A percentile compares a stretch with the other conserved stretches of the same genome.
Evolutionary conservation across 192 early-diverging fungal species (phyloP).

Genomic region (Hyaloraphidium curvatum): DNA sequence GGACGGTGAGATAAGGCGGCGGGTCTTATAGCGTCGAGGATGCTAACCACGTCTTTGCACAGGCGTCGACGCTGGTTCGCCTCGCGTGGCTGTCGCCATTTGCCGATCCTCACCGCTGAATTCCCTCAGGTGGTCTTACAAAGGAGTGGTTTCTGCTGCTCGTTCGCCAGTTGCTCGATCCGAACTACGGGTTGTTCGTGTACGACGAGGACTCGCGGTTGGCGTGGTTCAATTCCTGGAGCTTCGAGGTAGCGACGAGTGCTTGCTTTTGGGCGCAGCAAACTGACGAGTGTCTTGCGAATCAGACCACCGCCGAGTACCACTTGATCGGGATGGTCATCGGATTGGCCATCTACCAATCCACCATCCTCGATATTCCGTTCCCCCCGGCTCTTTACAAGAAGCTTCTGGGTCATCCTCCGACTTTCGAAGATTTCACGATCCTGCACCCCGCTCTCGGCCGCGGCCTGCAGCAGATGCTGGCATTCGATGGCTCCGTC

Average conservation of each 20-base stretch:
- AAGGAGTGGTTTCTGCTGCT: constrained; percentile 89
- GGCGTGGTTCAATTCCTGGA: constrained; percentile 51
- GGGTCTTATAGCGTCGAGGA: background rate
- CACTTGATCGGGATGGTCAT: constrained; percentile 71
- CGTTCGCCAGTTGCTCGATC: constrained; percentile 70
- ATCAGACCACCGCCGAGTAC: constrained; percentile 49
- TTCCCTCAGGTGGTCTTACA: constrained; percentile 84
- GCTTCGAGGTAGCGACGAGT: constrained; percentile 19
- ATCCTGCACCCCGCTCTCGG: constrained; percentile 55
- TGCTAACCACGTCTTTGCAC: background rate
- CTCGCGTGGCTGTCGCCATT: constrained; percentile 35
- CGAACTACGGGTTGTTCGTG: constrained; percentile 62
- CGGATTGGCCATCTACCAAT: constrained; percentile 83
- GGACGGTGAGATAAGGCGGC: background rate
- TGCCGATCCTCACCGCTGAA: too few species aligned
- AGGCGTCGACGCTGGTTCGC: background rate
- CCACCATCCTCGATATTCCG: constrained; percentile 76
- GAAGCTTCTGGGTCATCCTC: constrained; percentile 51
- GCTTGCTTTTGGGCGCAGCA: constrained; percentile 7
- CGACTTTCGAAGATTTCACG: constrained; percentile 50
- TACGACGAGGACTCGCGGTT: constrained; percentile 64
- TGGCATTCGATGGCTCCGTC: too few species aligned
- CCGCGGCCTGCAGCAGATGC: constrained; percentile 54
- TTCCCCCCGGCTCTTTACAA: constrained; percentile 72
- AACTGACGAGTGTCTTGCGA: constrained; percentile 4